Percentiles rank a stretch among this genome's conserved stretches.
Evolutionary conservation across 1,284 basidiomycete genomes (phyloP).

Genomic region (Ceratobasidium papillatum): DNA sequence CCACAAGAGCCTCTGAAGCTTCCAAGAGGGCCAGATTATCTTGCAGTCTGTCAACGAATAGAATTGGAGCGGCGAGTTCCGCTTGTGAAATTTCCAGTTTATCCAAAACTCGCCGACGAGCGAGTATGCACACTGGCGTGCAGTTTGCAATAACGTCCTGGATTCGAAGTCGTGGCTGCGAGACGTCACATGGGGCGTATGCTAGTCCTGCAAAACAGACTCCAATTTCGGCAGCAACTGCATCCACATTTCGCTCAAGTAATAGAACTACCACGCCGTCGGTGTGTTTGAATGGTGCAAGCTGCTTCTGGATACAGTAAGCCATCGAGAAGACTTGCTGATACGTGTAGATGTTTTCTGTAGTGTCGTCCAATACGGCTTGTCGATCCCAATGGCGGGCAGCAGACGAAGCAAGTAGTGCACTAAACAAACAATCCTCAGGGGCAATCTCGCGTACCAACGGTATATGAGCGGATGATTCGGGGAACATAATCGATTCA

Average conservation of each 20-base stretch:
- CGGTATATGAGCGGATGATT: neutral
- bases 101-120: neutral
- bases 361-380: conserved; percentile 7
- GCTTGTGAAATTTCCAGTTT: neutral
- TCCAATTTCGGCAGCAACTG: neutral
- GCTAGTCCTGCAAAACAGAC: neutral
- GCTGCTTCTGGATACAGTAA: neutral
- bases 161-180: neutral
- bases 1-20: neutral
- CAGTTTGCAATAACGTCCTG: conserved; percentile 4
- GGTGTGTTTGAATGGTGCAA: neutral
- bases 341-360: neutral
- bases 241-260: neutral
- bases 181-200: neutral
- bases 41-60: neutral
- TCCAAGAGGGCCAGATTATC: neutral
- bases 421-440: neutral
- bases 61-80: neutral
- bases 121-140: neutral
- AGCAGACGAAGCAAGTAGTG: neutral
- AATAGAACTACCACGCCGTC: neutral
- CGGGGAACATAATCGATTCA: neutral
- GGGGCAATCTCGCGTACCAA: neutral
- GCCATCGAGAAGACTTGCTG: neutral
- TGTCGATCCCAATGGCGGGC: neutral